phyloP scores from a whole-genome alignment of 176 grass and related monocot species.

The Musa acuminata region DNA sequence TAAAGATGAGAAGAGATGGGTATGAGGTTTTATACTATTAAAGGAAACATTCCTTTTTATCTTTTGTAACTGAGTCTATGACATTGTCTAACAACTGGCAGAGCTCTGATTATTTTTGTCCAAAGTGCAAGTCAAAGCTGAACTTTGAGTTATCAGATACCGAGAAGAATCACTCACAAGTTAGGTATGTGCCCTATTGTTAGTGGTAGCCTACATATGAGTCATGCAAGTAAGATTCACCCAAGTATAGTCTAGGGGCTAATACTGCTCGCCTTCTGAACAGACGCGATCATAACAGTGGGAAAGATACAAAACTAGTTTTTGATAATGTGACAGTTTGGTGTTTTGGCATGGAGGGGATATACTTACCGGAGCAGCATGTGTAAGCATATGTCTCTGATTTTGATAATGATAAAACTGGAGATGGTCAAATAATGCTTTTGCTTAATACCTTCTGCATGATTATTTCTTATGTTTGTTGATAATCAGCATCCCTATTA shows the following conservation, averaged over 20 bases:
- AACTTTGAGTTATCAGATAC: constrained; percentile 20
- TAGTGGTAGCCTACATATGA: constrained; percentile 1
- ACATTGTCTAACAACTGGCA: constrained; percentile 39
- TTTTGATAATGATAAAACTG: neutral
- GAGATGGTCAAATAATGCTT: neutral
- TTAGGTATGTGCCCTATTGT: constrained; percentile 37
- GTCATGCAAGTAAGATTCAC: constrained; percentile 9
- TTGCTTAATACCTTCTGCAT: neutral
- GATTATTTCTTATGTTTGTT: neutral
- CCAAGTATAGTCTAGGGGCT: constrained; percentile 7
- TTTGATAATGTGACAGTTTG: constrained; percentile 49
- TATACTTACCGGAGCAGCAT: constrained; percentile 70
- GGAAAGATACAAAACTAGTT: constrained; percentile 7
- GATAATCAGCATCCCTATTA: neutral
- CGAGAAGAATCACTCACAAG: constrained; percentile 42
- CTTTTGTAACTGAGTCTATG: neutral
- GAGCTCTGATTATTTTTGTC: constrained; percentile 61
- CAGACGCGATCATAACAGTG: constrained; percentile 22
- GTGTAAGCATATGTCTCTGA: constrained; percentile 41
- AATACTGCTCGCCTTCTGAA: constrained; percentile 8
- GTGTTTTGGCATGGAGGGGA: constrained; percentile 89
- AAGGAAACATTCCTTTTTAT: neutral
- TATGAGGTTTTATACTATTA: constrained; percentile 30
- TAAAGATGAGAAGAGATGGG: constrained; percentile 55
- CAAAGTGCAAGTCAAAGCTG: constrained; percentile 41